Percentiles rank a stretch among this genome's conserved stretches.
phyloP scores from a whole-genome alignment of 306 rosid genomes.

The Lagenaria siceraria region DNA sequence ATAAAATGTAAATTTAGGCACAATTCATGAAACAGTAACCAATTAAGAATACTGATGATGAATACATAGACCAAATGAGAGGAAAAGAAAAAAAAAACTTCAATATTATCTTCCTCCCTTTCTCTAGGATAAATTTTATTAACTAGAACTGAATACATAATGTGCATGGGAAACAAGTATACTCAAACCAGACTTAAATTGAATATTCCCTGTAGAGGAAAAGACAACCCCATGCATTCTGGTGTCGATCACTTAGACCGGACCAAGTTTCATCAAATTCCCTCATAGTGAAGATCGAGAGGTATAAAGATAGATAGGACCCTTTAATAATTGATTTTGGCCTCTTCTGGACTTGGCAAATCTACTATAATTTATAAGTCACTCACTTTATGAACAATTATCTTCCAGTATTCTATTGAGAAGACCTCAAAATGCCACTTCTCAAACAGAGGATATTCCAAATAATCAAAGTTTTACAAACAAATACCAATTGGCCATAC shows the following conservation, averaged over 20 bases:
- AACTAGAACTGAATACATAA: not conserved
- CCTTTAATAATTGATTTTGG: not conserved
- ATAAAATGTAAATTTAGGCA: not conserved
- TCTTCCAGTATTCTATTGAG: not conserved
- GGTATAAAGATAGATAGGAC: not conserved
- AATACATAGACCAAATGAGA: not conserved
- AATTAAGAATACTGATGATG: not conserved
- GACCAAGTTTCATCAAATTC: not conserved
- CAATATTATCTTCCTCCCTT: not conserved
- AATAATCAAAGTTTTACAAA: not conserved
- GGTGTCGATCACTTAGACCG: not conserved
- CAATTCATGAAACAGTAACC: not conserved
- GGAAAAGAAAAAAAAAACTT: too few relatives aligned
- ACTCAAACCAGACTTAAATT: not conserved
- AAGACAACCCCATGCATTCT: not conserved
- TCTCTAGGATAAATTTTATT: not conserved
- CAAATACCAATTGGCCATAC: not conserved
- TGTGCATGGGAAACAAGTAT: not conserved
- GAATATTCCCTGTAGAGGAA: not conserved
- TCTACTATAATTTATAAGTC: not conserved
- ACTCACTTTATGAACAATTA: not conserved
- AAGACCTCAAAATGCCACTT: constrained; percentile 1
- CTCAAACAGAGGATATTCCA: not conserved
- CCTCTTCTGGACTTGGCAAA: not conserved
- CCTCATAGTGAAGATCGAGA: not conserved